A percentile compares a stretch with the other conserved stretches of the same genome.
Evolutionary conservation across 352 stramenopile species (phyloP).

Genomic region (Globisporangium irregulare): DNA sequence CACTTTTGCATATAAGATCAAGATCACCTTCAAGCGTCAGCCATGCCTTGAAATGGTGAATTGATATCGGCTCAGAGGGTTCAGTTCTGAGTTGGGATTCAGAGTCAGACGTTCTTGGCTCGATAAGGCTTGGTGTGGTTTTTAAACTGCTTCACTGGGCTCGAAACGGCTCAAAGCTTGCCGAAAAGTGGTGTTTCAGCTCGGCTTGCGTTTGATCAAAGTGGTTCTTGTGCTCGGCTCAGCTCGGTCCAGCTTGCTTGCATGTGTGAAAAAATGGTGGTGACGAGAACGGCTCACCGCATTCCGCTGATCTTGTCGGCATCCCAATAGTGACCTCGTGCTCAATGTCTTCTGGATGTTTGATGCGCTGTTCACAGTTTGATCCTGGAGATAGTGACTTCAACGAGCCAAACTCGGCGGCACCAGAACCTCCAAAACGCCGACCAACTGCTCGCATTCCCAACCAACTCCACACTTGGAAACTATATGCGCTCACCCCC

Average conservation of each 20-base stretch:
- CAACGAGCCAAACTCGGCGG: not conserved
- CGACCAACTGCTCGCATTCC: slow-evolving; percentile 1
- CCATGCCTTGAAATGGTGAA: too few relatives aligned
- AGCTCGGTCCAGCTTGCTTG: not conserved
- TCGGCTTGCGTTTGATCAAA: too few relatives aligned
- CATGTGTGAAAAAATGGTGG: not conserved
- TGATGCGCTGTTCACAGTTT: too few relatives aligned
- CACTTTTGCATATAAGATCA: not conserved
- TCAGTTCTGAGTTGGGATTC: not conserved
- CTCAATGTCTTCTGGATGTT: not conserved
- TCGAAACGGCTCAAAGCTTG: too few relatives aligned
- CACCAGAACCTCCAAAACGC: slow-evolving; percentile 7
- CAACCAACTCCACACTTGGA: slow-evolving; percentile 1
- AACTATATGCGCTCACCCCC: slow-evolving; percentile 1
- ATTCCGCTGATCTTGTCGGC: slow-evolving; percentile 1
- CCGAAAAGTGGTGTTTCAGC: too few relatives aligned
- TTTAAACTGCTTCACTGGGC: too few relatives aligned
- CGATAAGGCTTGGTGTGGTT: too few relatives aligned
- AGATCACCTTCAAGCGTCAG: too few relatives aligned
- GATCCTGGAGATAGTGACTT: too few relatives aligned
- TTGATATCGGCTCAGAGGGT: not conserved
- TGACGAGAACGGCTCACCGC: not conserved
- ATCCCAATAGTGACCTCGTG: not conserved
- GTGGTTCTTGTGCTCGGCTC: not conserved
- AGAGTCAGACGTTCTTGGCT: too few relatives aligned